Conservation (phyloP, 129 eudicot species). For the Tagetes patula region DNA sequence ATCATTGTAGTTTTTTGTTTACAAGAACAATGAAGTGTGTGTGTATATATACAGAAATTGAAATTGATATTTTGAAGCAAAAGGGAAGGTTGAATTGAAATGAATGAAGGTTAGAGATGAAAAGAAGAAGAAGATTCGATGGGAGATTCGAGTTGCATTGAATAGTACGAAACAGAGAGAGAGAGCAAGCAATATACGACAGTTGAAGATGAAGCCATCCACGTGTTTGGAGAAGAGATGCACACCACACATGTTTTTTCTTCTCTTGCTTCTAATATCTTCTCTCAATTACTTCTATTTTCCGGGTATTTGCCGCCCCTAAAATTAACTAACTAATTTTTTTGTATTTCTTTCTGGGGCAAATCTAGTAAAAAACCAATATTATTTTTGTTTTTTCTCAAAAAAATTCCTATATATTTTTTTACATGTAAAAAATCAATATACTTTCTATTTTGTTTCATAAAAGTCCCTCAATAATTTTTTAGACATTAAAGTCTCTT, state of each 20-base stretch:
- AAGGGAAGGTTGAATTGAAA: not conserved
- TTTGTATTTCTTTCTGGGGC: too few species aligned
- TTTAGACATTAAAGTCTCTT: too few species aligned
- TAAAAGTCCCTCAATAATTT: too few species aligned
- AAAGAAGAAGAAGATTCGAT: constrained; percentile 48
- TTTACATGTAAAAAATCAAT: too few species aligned
- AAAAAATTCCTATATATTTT: too few species aligned
- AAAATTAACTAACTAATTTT: too few species aligned
- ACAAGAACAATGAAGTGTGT: not conserved
- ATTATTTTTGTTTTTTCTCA: too few species aligned
- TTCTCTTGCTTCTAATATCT: constrained; percentile 27
- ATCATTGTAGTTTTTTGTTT: constrained; percentile 41
- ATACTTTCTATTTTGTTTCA: too few species aligned
- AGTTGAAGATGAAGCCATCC: constrained; percentile 43
- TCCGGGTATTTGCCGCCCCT: not conserved
- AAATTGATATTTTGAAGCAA: not conserved
- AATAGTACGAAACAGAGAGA: constrained; percentile 25
- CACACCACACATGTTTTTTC: constrained; percentile 38
- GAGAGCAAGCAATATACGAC: constrained; percentile 30
- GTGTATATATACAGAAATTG: constrained; percentile 10
- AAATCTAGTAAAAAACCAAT: too few species aligned
- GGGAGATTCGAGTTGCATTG: constrained; percentile 43
- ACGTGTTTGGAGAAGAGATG: constrained; percentile 39
- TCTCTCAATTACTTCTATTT: not conserved
- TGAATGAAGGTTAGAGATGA: constrained; percentile 23